Base-by-base conservation (phyloP, 2,329 filamentous ascomycete species). In the Clarireedia homoeocarpa region DNA sequence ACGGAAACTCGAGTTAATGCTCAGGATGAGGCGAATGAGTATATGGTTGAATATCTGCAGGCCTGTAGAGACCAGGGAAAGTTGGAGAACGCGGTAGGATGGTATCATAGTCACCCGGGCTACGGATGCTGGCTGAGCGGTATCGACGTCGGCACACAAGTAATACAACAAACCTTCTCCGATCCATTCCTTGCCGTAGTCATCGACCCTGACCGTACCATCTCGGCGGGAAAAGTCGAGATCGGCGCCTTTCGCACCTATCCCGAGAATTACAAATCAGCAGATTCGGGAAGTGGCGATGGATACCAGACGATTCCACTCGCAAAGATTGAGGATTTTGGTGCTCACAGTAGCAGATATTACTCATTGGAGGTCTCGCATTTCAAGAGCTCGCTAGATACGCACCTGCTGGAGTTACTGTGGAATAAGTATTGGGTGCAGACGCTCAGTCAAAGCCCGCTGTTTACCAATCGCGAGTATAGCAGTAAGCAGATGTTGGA, bases 351-450 rank as follows among this genome's bases (percentile, higher is more conserved):
- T 14, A 88, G 83, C 70, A 84, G 88, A 55, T 99, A 99, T 75
- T 99, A 99, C 73, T 80, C 87, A 14, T 80, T 99, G 5, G 88
- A 95, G 59, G 88, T 97, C 14, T 90, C 90, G 34, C 90, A 95
- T 72, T 99, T 90, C 80, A 97, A 97, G 75, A 94, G 89, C 61
- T 87, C 88, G 0, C 84, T 99, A 27, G 94, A 99, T 72, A 81
- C 85, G 2, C 87, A 91, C 65, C 79, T 99, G 24, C 78, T 99
- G 5, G 89, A 95, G 67, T 80, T 90, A 51, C 77, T 99, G 30
- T 97, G 94, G 94, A 96, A 96, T 76, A 97, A 97, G 73, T 99
- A 99, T 77, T 96, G 91, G 94, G 91, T 96, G 36, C 89, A 95
- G 68, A 99, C 94, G 5, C 81, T 99, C 20, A 95, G 90, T 34